Conservation (phyloP, 202 grass and related monocot genomes). For the Zoysia matrella region DNA sequence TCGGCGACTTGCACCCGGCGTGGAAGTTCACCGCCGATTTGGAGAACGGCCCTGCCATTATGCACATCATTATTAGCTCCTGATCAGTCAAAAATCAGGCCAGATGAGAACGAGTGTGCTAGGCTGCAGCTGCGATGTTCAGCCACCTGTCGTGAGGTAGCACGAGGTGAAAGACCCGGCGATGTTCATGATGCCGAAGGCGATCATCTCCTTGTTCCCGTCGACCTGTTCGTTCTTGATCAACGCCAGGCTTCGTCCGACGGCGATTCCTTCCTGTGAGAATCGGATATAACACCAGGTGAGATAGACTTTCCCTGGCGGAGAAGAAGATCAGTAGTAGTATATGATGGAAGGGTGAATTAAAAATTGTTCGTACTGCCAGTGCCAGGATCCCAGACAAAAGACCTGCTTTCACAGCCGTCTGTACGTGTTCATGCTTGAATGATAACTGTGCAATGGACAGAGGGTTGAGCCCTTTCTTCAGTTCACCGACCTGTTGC, state of each 20-base stretch:
- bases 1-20: slow-evolving; percentile 81
- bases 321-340: neutral
- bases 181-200: slow-evolving; percentile 96
- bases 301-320: slow-evolving; percentile 4
- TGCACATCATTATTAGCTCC: neutral
- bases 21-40: slow-evolving; percentile 97
- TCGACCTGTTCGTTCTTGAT: slow-evolving; percentile 94
- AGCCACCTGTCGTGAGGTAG: slow-evolving; percentile 85
- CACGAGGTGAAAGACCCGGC: slow-evolving; percentile 92
- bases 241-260: slow-evolving; percentile 83
- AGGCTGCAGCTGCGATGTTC: neutral
- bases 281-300: neutral
- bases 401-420: slow-evolving; percentile 71
- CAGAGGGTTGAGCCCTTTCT: slow-evolving; percentile 88
- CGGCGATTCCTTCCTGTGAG: slow-evolving; percentile 93
- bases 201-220: slow-evolving; percentile 99
- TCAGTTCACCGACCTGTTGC: slow-evolving; percentile 83
- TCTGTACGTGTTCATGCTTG: slow-evolving; percentile 42
- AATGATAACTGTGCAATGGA: slow-evolving; percentile 72
- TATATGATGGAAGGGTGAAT: slow-evolving; percentile 15
- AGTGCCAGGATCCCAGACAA: slow-evolving; percentile 81
- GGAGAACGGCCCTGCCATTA: slow-evolving; percentile 79
- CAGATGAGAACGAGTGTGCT: neutral
- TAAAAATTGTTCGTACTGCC: slow-evolving; percentile 61
- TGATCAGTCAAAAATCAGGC: neutral